Evolutionary conservation across 2,329 filamentous ascomycete species (phyloP).

Genomic region (Drechslera avenae): DNA sequence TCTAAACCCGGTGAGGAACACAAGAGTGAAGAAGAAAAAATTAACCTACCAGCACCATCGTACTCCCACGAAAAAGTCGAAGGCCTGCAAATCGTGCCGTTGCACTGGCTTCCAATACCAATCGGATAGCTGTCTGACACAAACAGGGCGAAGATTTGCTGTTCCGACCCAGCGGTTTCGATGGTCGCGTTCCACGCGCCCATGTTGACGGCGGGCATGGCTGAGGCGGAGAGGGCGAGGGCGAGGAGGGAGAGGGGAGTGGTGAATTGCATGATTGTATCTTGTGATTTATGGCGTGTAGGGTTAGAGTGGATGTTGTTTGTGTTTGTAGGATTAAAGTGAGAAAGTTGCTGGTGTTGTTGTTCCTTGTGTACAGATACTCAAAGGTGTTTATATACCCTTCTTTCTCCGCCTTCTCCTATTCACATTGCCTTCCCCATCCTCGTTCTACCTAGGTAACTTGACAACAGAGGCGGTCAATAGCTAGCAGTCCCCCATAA

Average conservation of each 20-base stretch:
- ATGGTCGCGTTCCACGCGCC: conserved; percentile 5
- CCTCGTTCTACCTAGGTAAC: no score
- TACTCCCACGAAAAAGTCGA: conserved; percentile 8
- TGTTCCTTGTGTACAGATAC: no score
- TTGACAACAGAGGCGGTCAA: no score
- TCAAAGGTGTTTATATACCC: no score
- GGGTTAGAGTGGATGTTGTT: not conserved
- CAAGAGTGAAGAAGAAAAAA: not conserved
- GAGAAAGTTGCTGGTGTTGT: not conserved
- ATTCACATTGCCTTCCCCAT: no score
- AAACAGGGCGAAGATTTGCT: conserved; percentile 5
- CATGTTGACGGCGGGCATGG: not conserved
- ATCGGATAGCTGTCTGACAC: conserved; percentile 8
- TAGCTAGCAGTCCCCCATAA: no score
- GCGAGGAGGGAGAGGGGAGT: conserved; percentile 2
- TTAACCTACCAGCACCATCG: conserved; percentile 14
- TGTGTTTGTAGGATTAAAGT: not conserved
- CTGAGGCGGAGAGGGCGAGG: not conserved
- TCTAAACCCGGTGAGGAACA: not conserved
- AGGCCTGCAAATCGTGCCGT: conserved; percentile 8
- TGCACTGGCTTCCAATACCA: not conserved
- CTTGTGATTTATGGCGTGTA: not conserved
- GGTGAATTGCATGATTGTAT: conserved; percentile 4
- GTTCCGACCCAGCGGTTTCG: not conserved
- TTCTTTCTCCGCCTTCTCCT: no score